These are phyloP conservation scores for Colletotrichum camelliae DNA, from an alignment of 2,329 filamentous ascomycete genomes.

Conservation along the genomic window DNA sequence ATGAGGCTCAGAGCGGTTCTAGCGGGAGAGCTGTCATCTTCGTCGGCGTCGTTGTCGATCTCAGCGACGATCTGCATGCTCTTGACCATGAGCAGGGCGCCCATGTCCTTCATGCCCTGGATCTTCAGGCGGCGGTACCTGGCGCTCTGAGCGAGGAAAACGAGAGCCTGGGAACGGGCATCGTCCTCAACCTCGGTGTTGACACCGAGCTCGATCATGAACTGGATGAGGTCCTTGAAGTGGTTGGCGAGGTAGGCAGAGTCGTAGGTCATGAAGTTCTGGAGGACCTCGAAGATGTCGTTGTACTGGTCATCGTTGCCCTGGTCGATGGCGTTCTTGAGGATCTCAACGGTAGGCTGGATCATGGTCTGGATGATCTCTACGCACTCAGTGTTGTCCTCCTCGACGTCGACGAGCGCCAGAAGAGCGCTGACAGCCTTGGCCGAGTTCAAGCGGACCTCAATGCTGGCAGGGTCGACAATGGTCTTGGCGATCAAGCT, in stretches of 20 bases:
- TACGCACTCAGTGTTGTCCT: slow-evolving; percentile 79
- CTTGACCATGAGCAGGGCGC: slow-evolving; percentile 85
- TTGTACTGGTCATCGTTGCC: slow-evolving; percentile 87
- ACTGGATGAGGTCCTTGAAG: slow-evolving; percentile 87
- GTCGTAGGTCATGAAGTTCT: slow-evolving; percentile 91
- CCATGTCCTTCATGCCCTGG: slow-evolving; percentile 83
- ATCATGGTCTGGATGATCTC: slow-evolving; percentile 80
- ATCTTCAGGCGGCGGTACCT: slow-evolving; percentile 95
- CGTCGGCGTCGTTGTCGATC: slow-evolving; percentile 82
- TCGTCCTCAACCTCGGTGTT: slow-evolving; percentile 84
- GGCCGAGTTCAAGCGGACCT: slow-evolving; percentile 94
- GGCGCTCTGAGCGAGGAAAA: slow-evolving; percentile 92
- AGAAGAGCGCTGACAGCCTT: slow-evolving; percentile 87
- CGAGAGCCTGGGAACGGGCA: slow-evolving; percentile 85
- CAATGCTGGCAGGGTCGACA: slow-evolving; percentile 85
- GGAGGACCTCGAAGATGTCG: slow-evolving; percentile 95
- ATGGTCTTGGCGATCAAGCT: slow-evolving; percentile 86
- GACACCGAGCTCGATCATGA: slow-evolving; percentile 88
- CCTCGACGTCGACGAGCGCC: slow-evolving; percentile 86
- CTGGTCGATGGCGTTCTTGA: slow-evolving; percentile 82
- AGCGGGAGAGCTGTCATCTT: slow-evolving; percentile 77
- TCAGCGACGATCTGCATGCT: slow-evolving; percentile 90
- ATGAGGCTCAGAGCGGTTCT: slow-evolving; percentile 85
- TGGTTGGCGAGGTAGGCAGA: slow-evolving; percentile 82
- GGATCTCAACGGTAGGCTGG: slow-evolving; percentile 85